Evolutionary conservation across 257 asterid species (phyloP), one percentile per base, ranked within the genome.

Genomic region (Capsicum rhomboideum): DNA sequence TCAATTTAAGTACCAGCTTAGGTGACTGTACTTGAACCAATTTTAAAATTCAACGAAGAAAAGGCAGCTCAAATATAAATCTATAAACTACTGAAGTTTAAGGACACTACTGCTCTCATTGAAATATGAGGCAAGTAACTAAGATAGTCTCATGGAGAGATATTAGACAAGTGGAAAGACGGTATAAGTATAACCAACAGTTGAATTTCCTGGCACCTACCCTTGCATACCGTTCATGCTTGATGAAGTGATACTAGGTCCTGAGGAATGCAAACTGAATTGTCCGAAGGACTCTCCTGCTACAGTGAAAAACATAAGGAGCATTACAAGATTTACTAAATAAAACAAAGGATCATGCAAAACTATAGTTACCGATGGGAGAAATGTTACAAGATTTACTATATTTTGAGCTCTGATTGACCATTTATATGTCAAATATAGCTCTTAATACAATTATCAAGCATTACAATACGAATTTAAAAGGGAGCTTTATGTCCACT

Each of bases 251-350:
- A 89, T 82, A 82, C 91, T 87, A 10, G 86, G 82, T 83, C 91
- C 89, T 42, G 90, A 88, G 37, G 87, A 63, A 54, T 80, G 90
- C 85, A 89, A 74, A 85, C 66, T 90, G 87, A 89, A 93, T 66
- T 87, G 86, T 61, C 91, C 90, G 67, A 84, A 88, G 0, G 94
- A 89, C 83, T 87, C 89, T 29, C 89, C 98, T 93, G 86, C 64
- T 68, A 75, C 34, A 75, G 52, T 20, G 31, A n/a, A 11, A 71
- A 40, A 71, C 79, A 71, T 5, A 69, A 69, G 28, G 54, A 21
- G 16, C 29, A 40, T 10, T 23, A 40, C 14, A 12, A 40, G 79
- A 10, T 37, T 23, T 40, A 10, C 79, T 11, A 49, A 71, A n/a
- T 5, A 11, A n/a, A 72, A 13, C 7, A 2, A 42, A 42, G 12